phyloP scores from a whole-genome alignment of 257 asterid genomes.

The Vinca minor region DNA sequence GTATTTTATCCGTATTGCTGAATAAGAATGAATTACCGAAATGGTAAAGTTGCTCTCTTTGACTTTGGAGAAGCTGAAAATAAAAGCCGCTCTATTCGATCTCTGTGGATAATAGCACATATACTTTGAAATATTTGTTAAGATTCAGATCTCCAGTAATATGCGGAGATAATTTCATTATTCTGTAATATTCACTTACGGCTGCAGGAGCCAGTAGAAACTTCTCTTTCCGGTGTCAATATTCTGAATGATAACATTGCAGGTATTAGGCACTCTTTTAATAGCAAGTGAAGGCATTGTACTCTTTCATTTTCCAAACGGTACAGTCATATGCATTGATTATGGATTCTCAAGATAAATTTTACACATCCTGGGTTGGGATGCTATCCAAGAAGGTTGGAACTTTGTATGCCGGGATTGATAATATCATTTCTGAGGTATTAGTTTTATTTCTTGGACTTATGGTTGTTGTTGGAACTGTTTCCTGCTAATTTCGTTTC shows the following conservation, averaged over 20 bases:
- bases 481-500: not conserved
- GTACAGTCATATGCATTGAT: not conserved
- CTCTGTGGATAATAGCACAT: not conserved
- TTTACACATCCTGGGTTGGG: slow-evolving; percentile 13
- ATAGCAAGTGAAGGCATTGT: not conserved
- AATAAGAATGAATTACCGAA: not conserved
- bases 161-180: not conserved
- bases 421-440: slow-evolving; percentile 20
- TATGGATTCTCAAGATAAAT: slow-evolving; percentile 16
- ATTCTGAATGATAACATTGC: not conserved
- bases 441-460: slow-evolving; percentile 8
- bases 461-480: not conserved
- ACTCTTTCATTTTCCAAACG: slow-evolving; percentile 2
- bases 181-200: not conserved
- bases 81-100: not conserved
- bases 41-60: not conserved
- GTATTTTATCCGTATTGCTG: not conserved
- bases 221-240: not conserved
- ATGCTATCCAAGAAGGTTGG: slow-evolving; percentile 15
- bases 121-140: not conserved
- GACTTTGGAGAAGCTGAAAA: not conserved
- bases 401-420: slow-evolving; percentile 15
- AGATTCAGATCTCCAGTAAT: not conserved
- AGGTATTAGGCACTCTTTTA: too few species aligned
- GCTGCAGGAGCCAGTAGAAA: not conserved